Base-by-base conservation (phyloP, 306 rosid genomes). In the Citrullus colocynthis region DNA sequence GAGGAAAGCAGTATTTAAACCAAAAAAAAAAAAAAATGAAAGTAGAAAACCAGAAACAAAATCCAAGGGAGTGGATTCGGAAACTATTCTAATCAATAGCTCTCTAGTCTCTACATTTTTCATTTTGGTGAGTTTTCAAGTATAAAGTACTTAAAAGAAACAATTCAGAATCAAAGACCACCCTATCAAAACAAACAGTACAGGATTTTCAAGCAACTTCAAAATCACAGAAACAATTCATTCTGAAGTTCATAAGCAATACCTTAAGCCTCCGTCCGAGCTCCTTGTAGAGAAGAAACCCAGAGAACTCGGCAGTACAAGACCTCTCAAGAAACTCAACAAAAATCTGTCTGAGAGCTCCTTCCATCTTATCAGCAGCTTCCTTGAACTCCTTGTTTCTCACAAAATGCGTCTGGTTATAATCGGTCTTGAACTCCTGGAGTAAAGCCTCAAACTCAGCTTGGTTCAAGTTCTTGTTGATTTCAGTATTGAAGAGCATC, bases 281-380 rank as follows among this genome's bases (percentile, higher is more conserved):
- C 87, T 95, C 99, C 75, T 95, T 95, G 91, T 95, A 95, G 39
- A 95, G 97, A 79, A 95, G 97, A 78, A 95, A 95, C 2, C 99
- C 99, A 69, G 99, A 95, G 90, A 95, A 95, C 80, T 95, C 99
- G 75, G 99, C 99, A 81, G 99, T 95, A 36, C 97, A 95, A 28
- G 99, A 95, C 89, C 99, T 88, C 88, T 95, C 97, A 55, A 95
- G 89, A 81, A 95, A 95, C 93, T 95, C 99, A 4, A 95, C 99
- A 74, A 95, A 95, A 80, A 95, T 95, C 81, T 95, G 97, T 21
- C 99, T 84, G 15, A 95, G 95, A 34, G 89, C 92, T 0, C 96
- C 99, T 18, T 95, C 80, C 28, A 95, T 12, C 73, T 92, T 92
- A 37, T 95, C 99, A 79, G 99, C 99, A 59, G 99, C 99, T 75